Base-by-base conservation (phyloP, 352 stramenopile species). In the Blastocystis sp. region DNA sequence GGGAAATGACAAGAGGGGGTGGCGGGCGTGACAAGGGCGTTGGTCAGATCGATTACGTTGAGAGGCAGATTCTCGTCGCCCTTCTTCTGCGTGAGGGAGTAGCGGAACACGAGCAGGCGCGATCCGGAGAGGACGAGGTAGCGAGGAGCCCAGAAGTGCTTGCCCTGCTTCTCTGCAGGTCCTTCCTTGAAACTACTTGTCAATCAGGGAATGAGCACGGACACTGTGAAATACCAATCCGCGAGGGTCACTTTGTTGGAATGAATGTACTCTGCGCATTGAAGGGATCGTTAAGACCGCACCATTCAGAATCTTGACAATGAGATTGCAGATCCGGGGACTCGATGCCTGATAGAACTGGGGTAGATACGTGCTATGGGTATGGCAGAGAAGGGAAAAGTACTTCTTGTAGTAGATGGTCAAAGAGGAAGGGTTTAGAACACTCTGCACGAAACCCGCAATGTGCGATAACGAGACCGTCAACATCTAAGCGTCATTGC, bases 331-430 rank as follows among this genome's bases (percentile, higher is more conserved):
- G 11, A 81, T 59, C 11, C 57, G 42, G 17, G 40, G 48, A 81
- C 66, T 81, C 10, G 66, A n/a, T 19, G 71, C 34, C 1, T 60
- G 21, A 60, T 66, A 81, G 19, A 11, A 64, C 28, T 65, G 45
- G 45, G 71, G 71, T 6, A 81, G 71, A 81, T 66, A 81, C 3
- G 45, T 64, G 48, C 71, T 81, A 81, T 6, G 45, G 24, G 10
- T 64, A 21, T 48, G 11, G 9, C 38, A n/a, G 14, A 10, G 28
- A 10, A 42, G n/a, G 28, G 21, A 42, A 66, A 3, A 9, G 24
- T 17, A 81, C 71, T 81, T 81, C 28, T 81, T 81, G n/a, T 65
- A 81, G 52, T 81, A 81, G 60, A 81, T 81, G 3, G 71, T 81
- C 14, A 81, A 11, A n/a, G 40, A 4, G 43, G 42, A 66, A 43